Conservation (phyloP, 805 yeast species). For the Kuraishia piskuri region DNA sequence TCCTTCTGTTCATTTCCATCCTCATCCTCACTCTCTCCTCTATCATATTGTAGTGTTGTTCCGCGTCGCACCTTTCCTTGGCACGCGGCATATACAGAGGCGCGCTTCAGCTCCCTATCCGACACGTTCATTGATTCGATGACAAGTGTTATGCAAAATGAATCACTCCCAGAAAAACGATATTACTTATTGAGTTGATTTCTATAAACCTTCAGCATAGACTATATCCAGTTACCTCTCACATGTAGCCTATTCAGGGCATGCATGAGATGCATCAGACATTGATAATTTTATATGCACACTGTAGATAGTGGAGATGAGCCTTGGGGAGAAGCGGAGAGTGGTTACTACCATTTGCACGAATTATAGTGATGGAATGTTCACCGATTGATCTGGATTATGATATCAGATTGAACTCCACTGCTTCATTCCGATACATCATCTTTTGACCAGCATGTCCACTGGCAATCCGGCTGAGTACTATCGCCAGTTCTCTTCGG, state of each 20-base stretch:
- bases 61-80: conserved; percentile 1
- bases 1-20: neutral
- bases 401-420: too few species aligned
- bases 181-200: too few species aligned
- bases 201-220: too few species aligned
- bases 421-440: too few species aligned
- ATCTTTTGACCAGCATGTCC: neutral
- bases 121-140: neutral
- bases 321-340: neutral
- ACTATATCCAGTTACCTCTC: too few species aligned
- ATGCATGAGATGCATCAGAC: neutral
- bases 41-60: neutral
- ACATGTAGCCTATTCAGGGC: neutral
- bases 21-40: neutral
- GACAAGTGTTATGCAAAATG: too few species aligned
- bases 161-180: too few species aligned
- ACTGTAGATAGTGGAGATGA: neutral
- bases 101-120: neutral
- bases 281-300: neutral
- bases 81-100: neutral
- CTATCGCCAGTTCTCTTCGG: conserved; percentile 1
- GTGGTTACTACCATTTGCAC: too few species aligned
- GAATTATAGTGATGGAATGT: too few species aligned
- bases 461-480: neutral
- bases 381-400: too few species aligned